These are phyloP conservation scores for Globisporangium nodosum DNA, from an alignment of 352 stramenopile species.

Conservation along the genomic window DNA sequence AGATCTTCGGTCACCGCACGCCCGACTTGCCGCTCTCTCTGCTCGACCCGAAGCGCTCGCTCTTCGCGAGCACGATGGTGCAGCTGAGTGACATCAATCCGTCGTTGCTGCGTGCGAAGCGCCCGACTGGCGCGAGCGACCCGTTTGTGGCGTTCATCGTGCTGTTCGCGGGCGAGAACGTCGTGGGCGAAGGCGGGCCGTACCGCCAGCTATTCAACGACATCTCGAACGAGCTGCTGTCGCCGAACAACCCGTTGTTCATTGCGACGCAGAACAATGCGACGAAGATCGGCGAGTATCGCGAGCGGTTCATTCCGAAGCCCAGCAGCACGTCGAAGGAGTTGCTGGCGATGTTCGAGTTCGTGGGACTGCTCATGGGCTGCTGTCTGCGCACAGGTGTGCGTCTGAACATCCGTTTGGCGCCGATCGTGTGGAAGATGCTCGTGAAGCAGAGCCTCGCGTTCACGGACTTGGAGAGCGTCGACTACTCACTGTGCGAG, in stretches of 20 bases:
- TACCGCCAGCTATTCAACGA: constrained; percentile 82
- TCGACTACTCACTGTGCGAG: constrained; percentile 36
- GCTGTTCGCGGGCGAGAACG: constrained; percentile 70
- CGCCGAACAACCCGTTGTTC: constrained; percentile 43
- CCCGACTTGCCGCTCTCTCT: constrained; percentile 20
- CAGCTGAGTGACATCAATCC: constrained; percentile 47
- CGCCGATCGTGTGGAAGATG: constrained; percentile 77
- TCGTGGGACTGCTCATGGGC: constrained; percentile 71
- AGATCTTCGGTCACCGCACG: constrained; percentile 30
- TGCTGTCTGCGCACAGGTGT: constrained; percentile 77
- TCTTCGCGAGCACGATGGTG: constrained; percentile 60
- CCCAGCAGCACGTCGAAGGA: constrained; percentile 53
- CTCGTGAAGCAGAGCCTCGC: constrained; percentile 66
- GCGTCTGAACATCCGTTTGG: constrained; percentile 60
- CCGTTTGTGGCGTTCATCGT: constrained; percentile 81
- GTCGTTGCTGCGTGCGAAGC: constrained; percentile 51
- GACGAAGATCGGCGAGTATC: constrained; percentile 66
- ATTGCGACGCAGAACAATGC: constrained; percentile 67
- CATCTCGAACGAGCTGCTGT: constrained; percentile 60
- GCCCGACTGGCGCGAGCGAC: constrained; percentile 69
- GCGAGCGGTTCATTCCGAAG: constrained; percentile 57
- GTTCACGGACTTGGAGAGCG: constrained; percentile 35
- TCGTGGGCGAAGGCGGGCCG: constrained; percentile 71
- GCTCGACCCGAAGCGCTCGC: constrained; percentile 41
- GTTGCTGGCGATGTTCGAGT: constrained; percentile 68